Conservation (phyloP, 257 asterid species). For the Henckelia pumila region DNA sequence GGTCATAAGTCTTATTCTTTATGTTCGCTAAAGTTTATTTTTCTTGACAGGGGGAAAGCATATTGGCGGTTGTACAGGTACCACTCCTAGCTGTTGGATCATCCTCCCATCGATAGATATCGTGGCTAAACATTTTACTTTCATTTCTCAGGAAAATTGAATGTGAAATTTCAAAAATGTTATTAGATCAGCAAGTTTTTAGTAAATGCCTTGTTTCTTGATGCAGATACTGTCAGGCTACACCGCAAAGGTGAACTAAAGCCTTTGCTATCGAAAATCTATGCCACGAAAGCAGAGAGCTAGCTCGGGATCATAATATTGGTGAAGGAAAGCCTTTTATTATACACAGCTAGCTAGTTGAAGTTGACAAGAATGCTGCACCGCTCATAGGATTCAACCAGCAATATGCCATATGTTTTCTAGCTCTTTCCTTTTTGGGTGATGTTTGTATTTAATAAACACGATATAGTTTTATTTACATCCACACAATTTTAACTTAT, state of each 20-base stretch:
- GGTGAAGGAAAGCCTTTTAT: too few species aligned
- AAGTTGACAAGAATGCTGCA: too few species aligned
- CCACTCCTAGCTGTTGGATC: background rate
- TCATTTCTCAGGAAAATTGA: background rate
- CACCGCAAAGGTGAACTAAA: constrained; percentile 66
- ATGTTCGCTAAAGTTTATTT: constrained; percentile 12
- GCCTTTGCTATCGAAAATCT: constrained; percentile 56
- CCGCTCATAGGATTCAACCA: too few species aligned
- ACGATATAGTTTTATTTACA: too few species aligned
- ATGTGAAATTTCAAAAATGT: too few species aligned
- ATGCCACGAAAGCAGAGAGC: constrained; percentile 37
- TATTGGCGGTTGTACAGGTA: constrained; percentile 94
- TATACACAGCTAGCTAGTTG: too few species aligned
- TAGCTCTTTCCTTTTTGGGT: too few species aligned
- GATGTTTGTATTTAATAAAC: too few species aligned
- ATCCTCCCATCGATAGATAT: background rate
- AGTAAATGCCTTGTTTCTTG: constrained; percentile 17
- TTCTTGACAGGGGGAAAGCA: constrained; percentile 70
- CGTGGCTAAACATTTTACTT: background rate
- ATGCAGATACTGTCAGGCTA: constrained; percentile 60
- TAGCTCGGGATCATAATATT: constrained; percentile 9
- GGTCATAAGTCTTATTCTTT: too few species aligned
- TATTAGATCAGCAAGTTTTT: too few species aligned
- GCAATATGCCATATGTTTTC: too few species aligned
- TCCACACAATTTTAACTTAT: too few species aligned